phyloP scores from a whole-genome alignment of 2,329 filamentous ascomycete species.

The Fusarium graminum region DNA sequence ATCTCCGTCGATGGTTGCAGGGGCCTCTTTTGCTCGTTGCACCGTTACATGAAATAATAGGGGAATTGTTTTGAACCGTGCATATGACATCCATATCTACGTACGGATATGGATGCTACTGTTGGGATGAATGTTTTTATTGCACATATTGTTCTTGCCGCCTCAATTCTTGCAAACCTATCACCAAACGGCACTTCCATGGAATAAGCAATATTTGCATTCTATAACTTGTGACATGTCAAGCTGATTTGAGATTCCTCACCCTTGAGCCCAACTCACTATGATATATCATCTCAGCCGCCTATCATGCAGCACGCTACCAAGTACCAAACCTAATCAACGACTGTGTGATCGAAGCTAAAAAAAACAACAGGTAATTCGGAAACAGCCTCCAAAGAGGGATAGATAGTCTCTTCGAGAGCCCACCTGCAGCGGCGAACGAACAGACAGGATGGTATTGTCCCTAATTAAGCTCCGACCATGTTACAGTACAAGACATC shows the following conservation, averaged over 20 bases:
- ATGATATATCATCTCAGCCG: conserved; percentile 15
- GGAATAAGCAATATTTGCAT: conserved; percentile 21
- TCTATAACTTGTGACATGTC: conserved; percentile 17
- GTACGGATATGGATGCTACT: not conserved
- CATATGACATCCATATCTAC: conserved; percentile 1
- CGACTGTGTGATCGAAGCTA: conserved; percentile 24
- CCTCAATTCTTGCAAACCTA: conserved; percentile 3
- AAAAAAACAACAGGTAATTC: conserved; percentile 43
- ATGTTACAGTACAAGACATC: conserved; percentile 7
- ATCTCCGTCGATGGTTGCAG: conserved; percentile 39
- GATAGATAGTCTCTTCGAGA: conserved; percentile 14
- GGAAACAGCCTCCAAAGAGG: conserved; percentile 36
- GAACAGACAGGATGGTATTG: too few species aligned
- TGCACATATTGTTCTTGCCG: conserved; percentile 3
- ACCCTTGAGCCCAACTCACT: conserved; percentile 18
- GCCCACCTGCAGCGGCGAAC: not conserved
- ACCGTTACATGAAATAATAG: conserved; percentile 21
- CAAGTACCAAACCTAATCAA: not conserved
- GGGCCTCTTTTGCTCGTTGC: conserved; percentile 12
- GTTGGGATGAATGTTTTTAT: not conserved
- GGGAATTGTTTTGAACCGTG: conserved; percentile 8
- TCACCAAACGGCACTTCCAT: not conserved
- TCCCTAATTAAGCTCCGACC: conserved; percentile 20
- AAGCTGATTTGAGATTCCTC: conserved; percentile 7
- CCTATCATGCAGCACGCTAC: not conserved